Evolutionary conservation across 805 yeast genomes (phyloP).

Genomic region (Suhomyces kilbournensis): DNA sequence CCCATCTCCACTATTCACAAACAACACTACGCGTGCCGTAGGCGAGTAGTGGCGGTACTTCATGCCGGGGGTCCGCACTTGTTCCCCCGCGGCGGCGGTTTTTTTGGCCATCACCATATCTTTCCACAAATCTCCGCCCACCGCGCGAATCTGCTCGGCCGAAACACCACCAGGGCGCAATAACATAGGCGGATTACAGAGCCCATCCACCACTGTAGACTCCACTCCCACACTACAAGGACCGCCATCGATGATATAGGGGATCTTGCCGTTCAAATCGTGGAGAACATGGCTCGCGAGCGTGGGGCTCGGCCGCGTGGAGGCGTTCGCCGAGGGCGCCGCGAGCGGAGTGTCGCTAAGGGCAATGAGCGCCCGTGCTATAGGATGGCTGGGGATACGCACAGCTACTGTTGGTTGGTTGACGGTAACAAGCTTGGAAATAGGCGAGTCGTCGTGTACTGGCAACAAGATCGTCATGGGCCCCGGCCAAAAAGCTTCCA

Average conservation of each 20-base stretch:
- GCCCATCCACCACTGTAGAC: conserved; percentile 90
- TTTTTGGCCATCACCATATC: conserved; percentile 61
- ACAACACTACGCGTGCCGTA: conserved; percentile 71
- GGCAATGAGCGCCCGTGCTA: conserved; percentile 87
- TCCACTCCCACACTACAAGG: conserved; percentile 86
- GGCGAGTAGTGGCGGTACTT: conserved; percentile 96
- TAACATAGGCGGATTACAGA: conserved; percentile 78
- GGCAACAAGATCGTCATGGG: conserved; percentile 88
- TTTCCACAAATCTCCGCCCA: conserved; percentile 71
- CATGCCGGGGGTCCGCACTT: conserved; percentile 95
- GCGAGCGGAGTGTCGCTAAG: conserved; percentile 86
- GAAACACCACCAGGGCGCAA: conserved; percentile 94
- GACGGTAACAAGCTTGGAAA: conserved; percentile 79
- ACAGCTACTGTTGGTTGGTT: conserved; percentile 90
- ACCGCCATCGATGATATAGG: conserved; percentile 89
- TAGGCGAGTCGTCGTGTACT: conserved; percentile 39
- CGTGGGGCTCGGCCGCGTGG: conserved; percentile 94
- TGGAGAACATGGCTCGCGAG: conserved; percentile 78
- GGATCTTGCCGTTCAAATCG: conserved; percentile 78
- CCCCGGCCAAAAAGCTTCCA: conserved; percentile 89
- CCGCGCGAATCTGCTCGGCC: conserved; percentile 62
- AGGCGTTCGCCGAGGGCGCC: conserved; percentile 97
- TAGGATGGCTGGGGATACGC: conserved; percentile 79
- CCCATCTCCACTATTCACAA: conserved; percentile 51
- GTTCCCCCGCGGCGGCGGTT: conserved; percentile 61